Conservation (phyloP, 495 filamentous ascomycete species). For the Penicillium ochrochloron region DNA sequence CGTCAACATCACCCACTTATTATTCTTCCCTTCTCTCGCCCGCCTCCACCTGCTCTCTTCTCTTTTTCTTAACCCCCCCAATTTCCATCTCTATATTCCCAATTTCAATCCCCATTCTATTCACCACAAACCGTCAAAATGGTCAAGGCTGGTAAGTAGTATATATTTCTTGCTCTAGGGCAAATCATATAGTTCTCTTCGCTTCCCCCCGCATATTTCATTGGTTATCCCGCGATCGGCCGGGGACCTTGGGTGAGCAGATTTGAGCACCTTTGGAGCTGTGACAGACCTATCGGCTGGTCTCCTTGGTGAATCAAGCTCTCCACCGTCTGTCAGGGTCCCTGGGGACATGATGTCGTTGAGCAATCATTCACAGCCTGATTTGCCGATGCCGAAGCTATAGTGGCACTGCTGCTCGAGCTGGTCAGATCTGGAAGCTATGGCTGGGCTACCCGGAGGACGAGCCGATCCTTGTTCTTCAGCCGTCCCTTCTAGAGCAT, state of each 20-base stretch:
- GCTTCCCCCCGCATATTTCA: background rate
- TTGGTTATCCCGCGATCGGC: conserved; percentile 10
- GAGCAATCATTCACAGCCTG: background rate
- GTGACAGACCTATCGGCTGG: conserved; percentile 41
- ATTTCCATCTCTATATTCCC: conserved; percentile 13
- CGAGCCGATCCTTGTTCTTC: conserved; percentile 2
- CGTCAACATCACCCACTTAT: conserved; percentile 42
- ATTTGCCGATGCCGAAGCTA: background rate
- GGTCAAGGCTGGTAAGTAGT: conserved; percentile 89
- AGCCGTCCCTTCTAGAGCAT: conserved; percentile 19
- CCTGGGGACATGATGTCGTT: background rate
- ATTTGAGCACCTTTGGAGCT: conserved; percentile 59
- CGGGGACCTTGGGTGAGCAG: conserved; percentile 53
- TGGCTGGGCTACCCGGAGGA: too few relatives aligned
- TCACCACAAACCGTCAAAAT: conserved; percentile 64
- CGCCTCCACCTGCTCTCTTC: conserved; percentile 13
- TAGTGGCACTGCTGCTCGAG: background rate
- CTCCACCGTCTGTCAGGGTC: conserved; percentile 16
- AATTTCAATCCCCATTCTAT: conserved; percentile 22
- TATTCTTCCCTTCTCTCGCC: conserved; percentile 29
- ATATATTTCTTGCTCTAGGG: conserved; percentile 11
- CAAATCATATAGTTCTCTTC: background rate
- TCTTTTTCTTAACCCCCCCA: conserved; percentile 18
- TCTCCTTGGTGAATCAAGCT: conserved; percentile 19
- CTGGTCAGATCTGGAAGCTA: background rate